Evolutionary conservation across 1,139 yeast species (phyloP).

Genomic region (Yamadazyma sp.): DNA sequence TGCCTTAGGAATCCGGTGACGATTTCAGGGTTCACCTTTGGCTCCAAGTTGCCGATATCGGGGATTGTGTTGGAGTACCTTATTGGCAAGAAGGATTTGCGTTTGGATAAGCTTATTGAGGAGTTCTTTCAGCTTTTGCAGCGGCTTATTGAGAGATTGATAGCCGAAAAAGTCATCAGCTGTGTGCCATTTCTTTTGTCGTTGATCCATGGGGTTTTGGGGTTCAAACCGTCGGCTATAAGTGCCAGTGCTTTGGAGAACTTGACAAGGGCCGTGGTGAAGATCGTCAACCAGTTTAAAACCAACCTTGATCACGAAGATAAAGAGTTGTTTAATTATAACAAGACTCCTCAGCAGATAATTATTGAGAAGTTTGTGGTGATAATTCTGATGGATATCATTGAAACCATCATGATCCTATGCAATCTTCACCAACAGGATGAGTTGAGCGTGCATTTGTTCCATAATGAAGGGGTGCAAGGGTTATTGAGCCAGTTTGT

Average conservation of each 20-base stretch:
- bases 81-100: constrained; percentile 37
- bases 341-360: constrained; percentile 39
- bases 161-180: constrained; percentile 24
- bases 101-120: constrained; percentile 45
- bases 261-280: constrained; percentile 20
- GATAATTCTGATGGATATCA: constrained; percentile 52
- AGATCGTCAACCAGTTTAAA: constrained; percentile 16
- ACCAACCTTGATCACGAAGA: constrained; percentile 14
- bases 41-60: constrained; percentile 31
- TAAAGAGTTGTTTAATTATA: constrained; percentile 21
- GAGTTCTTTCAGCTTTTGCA: constrained; percentile 43
- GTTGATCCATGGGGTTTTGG: constrained; percentile 51
- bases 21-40: constrained; percentile 27
- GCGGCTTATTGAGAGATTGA: constrained; percentile 27
- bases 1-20: constrained; percentile 35
- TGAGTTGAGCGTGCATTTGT: constrained; percentile 7
- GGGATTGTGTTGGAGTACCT: constrained; percentile 35
- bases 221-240: constrained; percentile 59
- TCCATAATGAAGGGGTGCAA: constrained; percentile 13
- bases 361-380: constrained; percentile 52
- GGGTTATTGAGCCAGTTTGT: constrained; percentile 29
- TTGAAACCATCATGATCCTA: constrained; percentile 39
- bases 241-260: constrained; percentile 26
- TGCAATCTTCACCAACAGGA: constrained; percentile 8
- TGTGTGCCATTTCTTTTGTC: constrained; percentile 57